A percentile compares a stretch with the other conserved stretches of the same genome.
Evolutionary conservation across 106 monocot genomes (phyloP).

Genomic region (Phalaenopsis aphrodite): DNA sequence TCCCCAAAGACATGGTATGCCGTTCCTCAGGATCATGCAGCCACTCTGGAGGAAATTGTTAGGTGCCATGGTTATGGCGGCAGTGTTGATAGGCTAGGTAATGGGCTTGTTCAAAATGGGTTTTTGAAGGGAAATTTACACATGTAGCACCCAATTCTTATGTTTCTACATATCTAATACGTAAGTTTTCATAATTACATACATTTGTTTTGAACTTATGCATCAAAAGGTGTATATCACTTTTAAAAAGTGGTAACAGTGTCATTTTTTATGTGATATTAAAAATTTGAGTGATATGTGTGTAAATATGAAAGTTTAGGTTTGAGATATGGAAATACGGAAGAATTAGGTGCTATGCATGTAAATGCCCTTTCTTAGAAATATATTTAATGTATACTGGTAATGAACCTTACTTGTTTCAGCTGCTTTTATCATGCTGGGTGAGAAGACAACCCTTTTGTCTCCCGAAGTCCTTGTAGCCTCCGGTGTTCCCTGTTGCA

Average conservation of each 20-base stretch:
- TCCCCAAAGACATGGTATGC: conserved; percentile 98
- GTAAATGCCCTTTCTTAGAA: neutral
- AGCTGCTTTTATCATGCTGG: conserved; percentile 78
- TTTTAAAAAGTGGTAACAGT: too few relatives aligned
- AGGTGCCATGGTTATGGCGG: conserved; percentile 69
- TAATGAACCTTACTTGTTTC: conserved; percentile 5
- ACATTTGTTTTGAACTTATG: too few relatives aligned
- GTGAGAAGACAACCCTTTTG: conserved; percentile 92
- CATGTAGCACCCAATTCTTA: too few relatives aligned
- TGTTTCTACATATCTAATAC: too few relatives aligned
- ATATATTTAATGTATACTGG: neutral
- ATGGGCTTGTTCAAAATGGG: conserved; percentile 5
- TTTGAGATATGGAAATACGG: too few relatives aligned
- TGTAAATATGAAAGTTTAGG: too few relatives aligned
- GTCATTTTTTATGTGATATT: too few relatives aligned
- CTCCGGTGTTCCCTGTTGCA: conserved; percentile 81
- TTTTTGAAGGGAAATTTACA: neutral
- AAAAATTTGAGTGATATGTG: too few relatives aligned
- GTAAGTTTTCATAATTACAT: too few relatives aligned
- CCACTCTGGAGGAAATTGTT: conserved; percentile 62
- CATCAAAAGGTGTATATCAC: too few relatives aligned
- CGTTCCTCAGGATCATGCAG: conserved; percentile 62
- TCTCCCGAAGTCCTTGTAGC: conserved; percentile 79
- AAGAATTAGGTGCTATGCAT: too few relatives aligned
- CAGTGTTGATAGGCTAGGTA: conserved; percentile 59